phyloP scores from a whole-genome alignment of 1,139 yeast species.

The Magnusiomyces fungicola region DNA sequence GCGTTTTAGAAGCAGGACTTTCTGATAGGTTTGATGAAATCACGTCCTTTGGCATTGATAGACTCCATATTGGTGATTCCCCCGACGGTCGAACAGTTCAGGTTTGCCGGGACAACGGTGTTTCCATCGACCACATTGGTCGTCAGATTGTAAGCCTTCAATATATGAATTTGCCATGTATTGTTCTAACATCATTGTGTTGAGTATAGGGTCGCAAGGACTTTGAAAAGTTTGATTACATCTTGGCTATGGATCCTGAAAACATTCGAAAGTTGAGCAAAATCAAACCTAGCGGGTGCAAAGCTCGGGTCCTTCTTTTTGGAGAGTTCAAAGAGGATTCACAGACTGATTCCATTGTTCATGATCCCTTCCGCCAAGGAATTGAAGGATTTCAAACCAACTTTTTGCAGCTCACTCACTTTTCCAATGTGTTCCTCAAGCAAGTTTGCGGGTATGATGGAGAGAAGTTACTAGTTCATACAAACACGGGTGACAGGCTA shows the following conservation, averaged over 20 bases:
- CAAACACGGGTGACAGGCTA: no score
- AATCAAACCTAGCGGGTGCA: conserved; percentile 49
- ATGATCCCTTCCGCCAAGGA: conserved; percentile 92
- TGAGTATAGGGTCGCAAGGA: conserved; percentile 35
- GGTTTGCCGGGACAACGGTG: conserved; percentile 64
- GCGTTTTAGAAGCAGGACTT: conserved; percentile 47
- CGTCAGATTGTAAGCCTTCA: conserved; percentile 48
- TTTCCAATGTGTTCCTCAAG: conserved; percentile 30
- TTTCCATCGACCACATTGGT: conserved; percentile 67
- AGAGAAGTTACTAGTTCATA: no score
- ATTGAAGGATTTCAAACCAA: conserved; percentile 71
- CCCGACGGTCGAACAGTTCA: conserved; percentile 71
- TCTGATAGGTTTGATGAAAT: conserved; percentile 42
- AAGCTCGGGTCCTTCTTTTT: conserved; percentile 47
- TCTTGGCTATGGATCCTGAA: conserved; percentile 77
- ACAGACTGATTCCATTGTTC: conserved; percentile 51
- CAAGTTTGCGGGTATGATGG: no score
- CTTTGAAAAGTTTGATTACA: conserved; percentile 67
- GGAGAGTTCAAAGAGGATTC: conserved; percentile 65
- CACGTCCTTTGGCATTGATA: conserved; percentile 86
- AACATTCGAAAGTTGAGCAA: conserved; percentile 55
- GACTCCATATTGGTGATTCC: conserved; percentile 71
- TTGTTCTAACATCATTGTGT: background rate
- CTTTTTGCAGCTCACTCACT: conserved; percentile 65
- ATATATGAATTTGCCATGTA: background rate